Percentiles rank a stretch among this genome's conserved stretches.
Conservation (phyloP, 306 rosid species). For the Arachis stenosperma region DNA sequence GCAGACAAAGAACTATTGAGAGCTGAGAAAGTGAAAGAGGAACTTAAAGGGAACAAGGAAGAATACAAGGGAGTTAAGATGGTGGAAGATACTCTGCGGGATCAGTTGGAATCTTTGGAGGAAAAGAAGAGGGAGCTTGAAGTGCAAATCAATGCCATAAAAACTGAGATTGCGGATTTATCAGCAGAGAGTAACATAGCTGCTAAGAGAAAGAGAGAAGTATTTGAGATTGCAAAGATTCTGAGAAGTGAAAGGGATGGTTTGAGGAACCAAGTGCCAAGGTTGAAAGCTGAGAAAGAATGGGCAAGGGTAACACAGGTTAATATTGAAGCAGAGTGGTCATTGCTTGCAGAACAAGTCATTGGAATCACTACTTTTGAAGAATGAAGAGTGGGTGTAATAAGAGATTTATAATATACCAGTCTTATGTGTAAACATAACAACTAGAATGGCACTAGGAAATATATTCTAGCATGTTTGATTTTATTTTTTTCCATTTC, state of each 20-base stretch:
- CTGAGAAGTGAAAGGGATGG: conserved; percentile 23
- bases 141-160: conserved; percentile 38
- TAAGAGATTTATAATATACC: neutral
- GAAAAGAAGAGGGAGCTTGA: conserved; percentile 40
- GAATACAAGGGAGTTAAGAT: conserved; percentile 32
- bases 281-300: conserved; percentile 36
- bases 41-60: conserved; percentile 28
- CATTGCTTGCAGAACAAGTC: conserved; percentile 24
- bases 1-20: neutral
- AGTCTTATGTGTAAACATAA: too few species aligned
- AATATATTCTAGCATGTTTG: too few species aligned
- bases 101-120: conserved; percentile 3
- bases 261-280: conserved; percentile 31
- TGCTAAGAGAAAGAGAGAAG: conserved; percentile 29
- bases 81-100: conserved; percentile 5
- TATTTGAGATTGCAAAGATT: conserved; percentile 27
- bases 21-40: conserved; percentile 17
- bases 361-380: conserved; percentile 7
- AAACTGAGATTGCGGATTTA: conserved; percentile 29
- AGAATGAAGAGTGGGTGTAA: conserved; percentile 13
- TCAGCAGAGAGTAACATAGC: neutral
- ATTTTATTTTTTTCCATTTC: too few species aligned
- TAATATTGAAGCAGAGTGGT: conserved; percentile 37
- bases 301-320: conserved; percentile 27
- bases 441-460: too few species aligned